Percentiles rank a stretch among this genome's conserved stretches.
Conservation (phyloP, 352 stramenopile genomes). For the Pythium pyrilobum region DNA sequence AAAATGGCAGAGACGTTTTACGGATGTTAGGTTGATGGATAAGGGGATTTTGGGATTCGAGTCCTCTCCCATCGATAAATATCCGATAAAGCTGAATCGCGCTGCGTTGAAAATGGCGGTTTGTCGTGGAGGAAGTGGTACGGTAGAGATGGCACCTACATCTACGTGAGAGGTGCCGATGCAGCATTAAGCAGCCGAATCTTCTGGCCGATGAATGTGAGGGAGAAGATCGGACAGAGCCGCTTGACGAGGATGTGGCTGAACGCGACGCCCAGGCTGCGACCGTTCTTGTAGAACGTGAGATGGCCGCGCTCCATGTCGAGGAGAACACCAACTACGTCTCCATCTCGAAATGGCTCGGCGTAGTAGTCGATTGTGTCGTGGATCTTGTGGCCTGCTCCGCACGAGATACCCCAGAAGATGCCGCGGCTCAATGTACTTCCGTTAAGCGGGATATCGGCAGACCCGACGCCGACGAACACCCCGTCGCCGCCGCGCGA, state of each 20-base stretch:
- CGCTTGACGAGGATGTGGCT: slow-evolving; percentile 49
- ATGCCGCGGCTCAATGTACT: slow-evolving; percentile 53
- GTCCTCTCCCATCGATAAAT: too few species aligned
- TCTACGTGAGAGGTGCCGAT: slow-evolving; percentile 37
- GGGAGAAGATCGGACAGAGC: slow-evolving; percentile 61
- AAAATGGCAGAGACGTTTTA: slow-evolving; percentile 2
- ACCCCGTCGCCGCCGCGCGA: slow-evolving; percentile 55
- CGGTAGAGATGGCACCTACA: not conserved
- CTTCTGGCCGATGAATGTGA: slow-evolving; percentile 63
- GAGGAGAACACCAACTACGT: slow-evolving; percentile 66
- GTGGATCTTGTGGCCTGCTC: slow-evolving; percentile 74
- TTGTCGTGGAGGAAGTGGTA: not conserved
- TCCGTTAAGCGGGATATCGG: slow-evolving; percentile 48
- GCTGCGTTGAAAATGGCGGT: too few species aligned
- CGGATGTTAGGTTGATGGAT: too few species aligned
- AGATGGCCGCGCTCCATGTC: slow-evolving; percentile 72
- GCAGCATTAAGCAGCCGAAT: slow-evolving; percentile 55
- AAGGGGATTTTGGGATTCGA: too few species aligned
- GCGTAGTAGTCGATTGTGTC: slow-evolving; percentile 70
- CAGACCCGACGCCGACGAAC: slow-evolving; percentile 57
- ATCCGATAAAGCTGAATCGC: not conserved
- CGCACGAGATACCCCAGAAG: slow-evolving; percentile 74
- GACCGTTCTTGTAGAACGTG: slow-evolving; percentile 78
- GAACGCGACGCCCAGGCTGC: slow-evolving; percentile 70
- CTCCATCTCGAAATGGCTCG: slow-evolving; percentile 63